phyloP scores from a whole-genome alignment of 345 rosid genomes.

The Pseudoturritis turrita region DNA sequence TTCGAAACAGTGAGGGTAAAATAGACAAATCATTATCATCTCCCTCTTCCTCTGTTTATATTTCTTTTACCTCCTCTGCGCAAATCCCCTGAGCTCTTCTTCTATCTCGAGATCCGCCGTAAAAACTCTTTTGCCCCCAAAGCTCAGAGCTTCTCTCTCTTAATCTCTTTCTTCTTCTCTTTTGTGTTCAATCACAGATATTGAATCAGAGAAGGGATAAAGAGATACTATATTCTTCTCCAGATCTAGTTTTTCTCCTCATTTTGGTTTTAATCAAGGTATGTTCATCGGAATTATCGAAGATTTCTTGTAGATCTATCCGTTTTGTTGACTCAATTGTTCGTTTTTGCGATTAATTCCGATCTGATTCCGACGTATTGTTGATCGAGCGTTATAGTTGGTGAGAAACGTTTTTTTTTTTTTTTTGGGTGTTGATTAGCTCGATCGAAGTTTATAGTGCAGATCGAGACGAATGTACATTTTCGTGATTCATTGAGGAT shows the following conservation, averaged over 20 bases:
- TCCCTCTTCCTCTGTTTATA: slow-evolving; percentile 19
- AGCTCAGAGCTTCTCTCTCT: slow-evolving; percentile 21
- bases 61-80: slow-evolving; percentile 25
- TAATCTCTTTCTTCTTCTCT: not conserved
- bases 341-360: not conserved
- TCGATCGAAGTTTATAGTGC: slow-evolving; percentile 8
- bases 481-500: not conserved
- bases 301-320: slow-evolving; percentile 21
- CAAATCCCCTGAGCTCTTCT: slow-evolving; percentile 19
- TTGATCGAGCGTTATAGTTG: not conserved
- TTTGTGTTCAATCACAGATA: not conserved
- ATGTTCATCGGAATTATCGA: slow-evolving; percentile 1
- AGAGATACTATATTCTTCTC: not conserved
- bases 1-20: not conserved
- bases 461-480: slow-evolving; percentile 22
- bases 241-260: slow-evolving; percentile 16
- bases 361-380: not conserved
- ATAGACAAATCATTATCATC: not conserved
- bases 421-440: not conserved
- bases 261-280: slow-evolving; percentile 17
- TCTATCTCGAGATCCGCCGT: slow-evolving; percentile 34
- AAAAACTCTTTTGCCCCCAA: not conserved
- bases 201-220: not conserved
- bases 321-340: not conserved
- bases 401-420: not conserved